Evolutionary conservation across 495 filamentous ascomycete genomes (phyloP), one percentile per base, ranked within the genome.

Genomic region (Penicillium angulare): DNA sequence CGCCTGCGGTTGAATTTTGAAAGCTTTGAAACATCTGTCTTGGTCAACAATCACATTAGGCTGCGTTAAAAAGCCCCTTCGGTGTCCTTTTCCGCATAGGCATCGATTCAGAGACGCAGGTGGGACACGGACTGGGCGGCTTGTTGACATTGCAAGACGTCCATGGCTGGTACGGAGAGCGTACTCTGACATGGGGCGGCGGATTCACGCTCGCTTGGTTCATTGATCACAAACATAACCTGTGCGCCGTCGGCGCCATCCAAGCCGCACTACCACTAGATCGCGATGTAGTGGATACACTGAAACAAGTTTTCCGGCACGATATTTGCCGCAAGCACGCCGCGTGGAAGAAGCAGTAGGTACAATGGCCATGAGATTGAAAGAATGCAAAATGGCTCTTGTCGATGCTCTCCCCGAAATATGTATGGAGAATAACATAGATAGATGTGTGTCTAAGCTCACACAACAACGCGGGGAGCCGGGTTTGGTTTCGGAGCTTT

Each of bases 241-340:
- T 78, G 9, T 77, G 75, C 48, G 73, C 64, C 18, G 38, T 76
- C 13, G 70, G 61, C 7, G 75, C 74, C 18, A 21, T 73, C 12
- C 68, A 74, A 45, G 56, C 67, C 15, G 26, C 58, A 29, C 47
- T 76, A 36, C 72, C 74, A 17, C 18, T 72, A 7, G 71, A 76
- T 51, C 32, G 12, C 7, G 52, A 51, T 0, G 15, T 49, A 12
- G 48, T 69, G 18, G 18, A 17, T 18, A 50, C 55, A 5, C 34
- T 76, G 48, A 78, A 76, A 64, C 71, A 78, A 53, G 56, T 38
- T 10, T 78, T 78, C 40, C 71, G 72, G 6, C 54, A 50, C 8
- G 72, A 73, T 48, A 57, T 78, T 38, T 78, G 72, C 46, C 62
- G 59, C 32, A 72, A 75, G 56, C 15, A 40, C 39, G 43, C 38